phyloP scores from a whole-genome alignment of 2,329 filamentous ascomycete genomes.

The Pyricularia sp. region DNA sequence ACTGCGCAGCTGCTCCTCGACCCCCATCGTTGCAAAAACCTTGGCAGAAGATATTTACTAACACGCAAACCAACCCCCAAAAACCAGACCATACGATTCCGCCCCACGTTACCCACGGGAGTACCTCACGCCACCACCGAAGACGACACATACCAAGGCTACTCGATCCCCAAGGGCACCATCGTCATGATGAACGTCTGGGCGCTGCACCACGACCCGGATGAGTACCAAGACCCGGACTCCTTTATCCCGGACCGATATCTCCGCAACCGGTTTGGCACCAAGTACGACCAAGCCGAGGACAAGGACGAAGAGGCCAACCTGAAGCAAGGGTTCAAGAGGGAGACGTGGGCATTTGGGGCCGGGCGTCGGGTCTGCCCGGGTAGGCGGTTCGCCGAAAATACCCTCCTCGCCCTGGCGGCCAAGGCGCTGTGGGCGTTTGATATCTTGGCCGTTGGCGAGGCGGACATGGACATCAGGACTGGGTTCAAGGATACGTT shows the following conservation, averaged over 20 bases:
- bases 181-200: conserved; percentile 27
- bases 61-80: neutral
- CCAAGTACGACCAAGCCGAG: neutral
- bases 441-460: conserved; percentile 14
- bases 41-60: too few species aligned
- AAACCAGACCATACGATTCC: conserved; percentile 24
- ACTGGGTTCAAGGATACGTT: neutral
- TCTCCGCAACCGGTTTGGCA: conserved; percentile 10
- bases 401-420: conserved; percentile 18
- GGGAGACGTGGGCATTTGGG: conserved; percentile 26
- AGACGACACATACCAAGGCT: conserved; percentile 38
- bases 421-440: conserved; percentile 37
- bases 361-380: conserved; percentile 31
- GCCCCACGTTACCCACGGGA: conserved; percentile 22
- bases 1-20: neutral
- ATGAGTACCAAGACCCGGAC: conserved; percentile 14
- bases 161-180: conserved; percentile 36
- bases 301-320: neutral
- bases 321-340: neutral
- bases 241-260: conserved; percentile 13
- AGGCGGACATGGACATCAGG: conserved; percentile 8
- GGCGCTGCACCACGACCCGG: conserved; percentile 15
- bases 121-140: conserved; percentile 36
- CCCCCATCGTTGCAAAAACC: neutral
- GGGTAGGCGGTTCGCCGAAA: conserved; percentile 12